phyloP scores from a whole-genome alignment of 805 yeast genomes.

The Candida fluviatilis region DNA sequence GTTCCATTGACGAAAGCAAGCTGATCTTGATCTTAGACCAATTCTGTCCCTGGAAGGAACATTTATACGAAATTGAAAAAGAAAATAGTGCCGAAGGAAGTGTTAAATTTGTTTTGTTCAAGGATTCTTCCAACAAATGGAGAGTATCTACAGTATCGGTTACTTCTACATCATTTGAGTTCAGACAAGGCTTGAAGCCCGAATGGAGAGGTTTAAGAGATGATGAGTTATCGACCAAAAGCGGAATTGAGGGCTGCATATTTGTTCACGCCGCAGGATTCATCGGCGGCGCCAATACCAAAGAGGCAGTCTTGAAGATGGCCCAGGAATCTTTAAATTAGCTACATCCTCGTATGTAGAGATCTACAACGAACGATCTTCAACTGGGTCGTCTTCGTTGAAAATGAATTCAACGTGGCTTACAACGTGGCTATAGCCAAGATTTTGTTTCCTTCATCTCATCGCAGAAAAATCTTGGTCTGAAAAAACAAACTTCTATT shows the following conservation, averaged over 20 bases:
- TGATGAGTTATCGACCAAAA: constrained; percentile 62
- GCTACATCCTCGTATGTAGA: too few relatives aligned
- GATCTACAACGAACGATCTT: too few relatives aligned
- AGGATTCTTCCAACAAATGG: constrained; percentile 71
- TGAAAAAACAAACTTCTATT: too few relatives aligned
- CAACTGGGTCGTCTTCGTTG: too few relatives aligned
- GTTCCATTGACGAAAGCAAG: constrained; percentile 62
- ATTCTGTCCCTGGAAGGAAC: constrained; percentile 95
- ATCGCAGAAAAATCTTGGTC: too few relatives aligned
- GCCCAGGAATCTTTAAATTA: constrained; percentile 44
- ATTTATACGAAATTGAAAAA: constrained; percentile 69
- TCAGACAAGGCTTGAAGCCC: constrained; percentile 85
- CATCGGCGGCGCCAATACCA: constrained; percentile 87
- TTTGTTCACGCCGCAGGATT: constrained; percentile 97
- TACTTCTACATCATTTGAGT: constrained; percentile 71
- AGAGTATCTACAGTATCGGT: constrained; percentile 91
- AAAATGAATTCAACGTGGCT: too few relatives aligned
- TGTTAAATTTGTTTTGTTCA: constrained; percentile 73
- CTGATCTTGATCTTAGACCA: constrained; percentile 68
- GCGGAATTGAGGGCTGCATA: constrained; percentile 84
- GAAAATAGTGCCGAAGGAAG: constrained; percentile 50
- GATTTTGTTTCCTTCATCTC: not conserved
- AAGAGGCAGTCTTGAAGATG: constrained; percentile 71
- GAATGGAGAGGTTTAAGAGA: constrained; percentile 96
- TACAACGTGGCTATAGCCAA: not conserved